Evolutionary conservation across 2,329 filamentous ascomycete genomes (phyloP).

Genomic region (Colletotrichum aenigma): DNA sequence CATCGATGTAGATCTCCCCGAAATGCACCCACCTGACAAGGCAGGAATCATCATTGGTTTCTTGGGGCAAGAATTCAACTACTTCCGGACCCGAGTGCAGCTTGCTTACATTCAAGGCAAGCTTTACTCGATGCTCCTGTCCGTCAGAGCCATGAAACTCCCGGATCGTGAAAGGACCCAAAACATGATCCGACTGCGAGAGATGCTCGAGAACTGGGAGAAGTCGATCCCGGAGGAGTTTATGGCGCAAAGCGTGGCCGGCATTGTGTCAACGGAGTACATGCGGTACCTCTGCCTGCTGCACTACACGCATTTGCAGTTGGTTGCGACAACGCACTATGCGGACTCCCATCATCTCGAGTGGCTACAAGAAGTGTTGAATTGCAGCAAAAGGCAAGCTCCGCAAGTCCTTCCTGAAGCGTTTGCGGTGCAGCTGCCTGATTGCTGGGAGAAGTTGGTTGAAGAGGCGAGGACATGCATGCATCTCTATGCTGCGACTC

Average conservation of each 20-base stretch:
- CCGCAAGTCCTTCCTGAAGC: background rate
- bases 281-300: constrained; percentile 1
- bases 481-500: constrained; percentile 8
- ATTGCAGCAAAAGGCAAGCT: background rate
- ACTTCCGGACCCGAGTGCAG: constrained; percentile 8
- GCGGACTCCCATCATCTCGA: constrained; percentile 8
- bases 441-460: constrained; percentile 11
- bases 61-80: constrained; percentile 9
- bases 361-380: background rate
- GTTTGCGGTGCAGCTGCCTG: background rate
- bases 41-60: background rate
- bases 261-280: background rate
- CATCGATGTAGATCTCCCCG: constrained; percentile 16
- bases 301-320: constrained; percentile 11
- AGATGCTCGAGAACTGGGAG: constrained; percentile 14
- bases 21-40: background rate
- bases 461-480: constrained; percentile 1
- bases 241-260: background rate
- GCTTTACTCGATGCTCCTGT: constrained; percentile 7
- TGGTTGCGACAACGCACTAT: background rate
- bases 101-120: constrained; percentile 20
- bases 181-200: background rate
- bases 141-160: background rate
- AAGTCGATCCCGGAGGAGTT: background rate
- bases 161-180: background rate